Evolutionary conservation across 1,284 basidiomycete species (phyloP).

Genomic region (Fomitiporia mediterranea): DNA sequence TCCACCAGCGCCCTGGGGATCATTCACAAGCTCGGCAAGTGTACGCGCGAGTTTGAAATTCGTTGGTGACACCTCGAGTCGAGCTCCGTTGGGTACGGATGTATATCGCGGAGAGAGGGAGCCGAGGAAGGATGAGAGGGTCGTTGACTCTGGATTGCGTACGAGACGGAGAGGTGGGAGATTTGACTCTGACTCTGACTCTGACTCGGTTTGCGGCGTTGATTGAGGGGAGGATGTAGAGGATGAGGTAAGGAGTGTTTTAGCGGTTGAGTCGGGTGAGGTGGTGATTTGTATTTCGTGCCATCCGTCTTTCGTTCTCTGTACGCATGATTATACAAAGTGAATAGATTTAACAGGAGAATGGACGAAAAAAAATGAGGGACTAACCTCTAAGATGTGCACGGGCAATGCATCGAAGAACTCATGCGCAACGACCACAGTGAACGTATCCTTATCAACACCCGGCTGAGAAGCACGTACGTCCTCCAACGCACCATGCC

Average conservation of each 20-base stretch:
- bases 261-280: slow-evolving; percentile 29
- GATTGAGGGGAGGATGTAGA: slow-evolving; percentile 66
- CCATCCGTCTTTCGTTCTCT: slow-evolving; percentile 82
- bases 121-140: slow-evolving; percentile 63
- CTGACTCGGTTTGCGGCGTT: neutral
- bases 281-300: slow-evolving; percentile 79
- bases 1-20: slow-evolving; percentile 44
- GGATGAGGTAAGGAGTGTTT: slow-evolving; percentile 19
- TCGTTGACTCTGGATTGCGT: slow-evolving; percentile 59
- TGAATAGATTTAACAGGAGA: neutral
- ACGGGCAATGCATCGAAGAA: slow-evolving; percentile 98
- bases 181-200: neutral
- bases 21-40: slow-evolving; percentile 58
- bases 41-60: slow-evolving; percentile 64
- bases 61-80: slow-evolving; percentile 75
- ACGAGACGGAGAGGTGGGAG: slow-evolving; percentile 52
- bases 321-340: neutral
- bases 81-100: slow-evolving; percentile 58
- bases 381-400: slow-evolving; percentile 77
- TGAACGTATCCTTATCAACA: slow-evolving; percentile 55
- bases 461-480: slow-evolving; percentile 36
- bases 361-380: slow-evolving; percentile 3
- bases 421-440: slow-evolving; percentile 91
- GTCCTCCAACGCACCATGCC: slow-evolving; percentile 75
- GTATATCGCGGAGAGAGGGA: slow-evolving; percentile 68